These are phyloP conservation scores for Senna tora DNA, from an alignment of 306 rosid genomes.

Conservation along the genomic window DNA sequence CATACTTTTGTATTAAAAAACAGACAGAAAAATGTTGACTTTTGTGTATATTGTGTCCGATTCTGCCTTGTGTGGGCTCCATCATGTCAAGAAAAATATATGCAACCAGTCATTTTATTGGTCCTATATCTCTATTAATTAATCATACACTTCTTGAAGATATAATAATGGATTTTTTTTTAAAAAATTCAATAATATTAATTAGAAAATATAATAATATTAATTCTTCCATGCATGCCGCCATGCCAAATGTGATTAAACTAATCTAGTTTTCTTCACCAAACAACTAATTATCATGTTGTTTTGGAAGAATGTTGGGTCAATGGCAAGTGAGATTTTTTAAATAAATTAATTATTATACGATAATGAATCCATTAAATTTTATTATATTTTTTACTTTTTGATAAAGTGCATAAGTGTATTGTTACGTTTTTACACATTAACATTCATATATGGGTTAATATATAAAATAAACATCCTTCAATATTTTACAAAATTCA, in stretches of 20 bases:
- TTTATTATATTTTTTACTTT: too few species aligned
- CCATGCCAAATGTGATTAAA: background rate
- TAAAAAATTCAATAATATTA: background rate
- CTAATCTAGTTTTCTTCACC: background rate
- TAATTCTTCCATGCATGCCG: background rate
- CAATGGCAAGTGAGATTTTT: background rate
- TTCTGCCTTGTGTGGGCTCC: background rate
- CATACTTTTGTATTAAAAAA: slow-evolving; percentile 31
- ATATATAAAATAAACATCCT: too few species aligned
- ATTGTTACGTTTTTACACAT: too few species aligned
- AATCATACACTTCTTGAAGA: background rate
- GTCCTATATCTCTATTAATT: background rate
- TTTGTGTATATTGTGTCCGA: slow-evolving; percentile 21
- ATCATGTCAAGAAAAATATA: background rate
- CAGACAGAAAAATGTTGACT: slow-evolving; percentile 36
- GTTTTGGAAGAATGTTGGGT: too few species aligned
- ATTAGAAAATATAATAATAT: background rate
- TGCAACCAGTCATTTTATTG: background rate
- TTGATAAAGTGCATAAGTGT: too few species aligned
- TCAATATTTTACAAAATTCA: too few species aligned
- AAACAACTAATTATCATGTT: background rate
- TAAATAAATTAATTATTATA: too few species aligned
- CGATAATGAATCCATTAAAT: too few species aligned
- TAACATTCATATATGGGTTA: too few species aligned
- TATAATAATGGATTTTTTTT: background rate